Base-by-base conservation (phyloP, 352 stramenopile genomes). In the Pythium biforme region DNA sequence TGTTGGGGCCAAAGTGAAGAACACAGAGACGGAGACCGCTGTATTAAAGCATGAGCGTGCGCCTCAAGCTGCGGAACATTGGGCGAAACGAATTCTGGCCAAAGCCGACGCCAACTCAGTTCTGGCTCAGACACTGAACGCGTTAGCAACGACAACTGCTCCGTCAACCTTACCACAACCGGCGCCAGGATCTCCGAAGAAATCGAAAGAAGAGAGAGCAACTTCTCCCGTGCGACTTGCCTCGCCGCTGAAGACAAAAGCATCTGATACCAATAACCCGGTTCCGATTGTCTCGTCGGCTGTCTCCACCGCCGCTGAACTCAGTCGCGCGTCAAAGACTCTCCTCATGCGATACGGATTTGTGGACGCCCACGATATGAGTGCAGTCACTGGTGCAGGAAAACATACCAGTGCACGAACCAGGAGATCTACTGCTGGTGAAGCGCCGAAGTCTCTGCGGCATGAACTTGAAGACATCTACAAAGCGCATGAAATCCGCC, bases 281-380 rank as follows among this genome's bases (percentile, higher is more conserved):
- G 25, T 64, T 20, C 48, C 46, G 20, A 27, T 50, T 8, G 23
- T 56, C 19, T 37, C 34, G 9, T 31, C 49, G 7, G 20, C 0
- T 26, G 17, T n/a, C 2, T 25, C 63, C 1, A 58, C 69, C 41
- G 76, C 74, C 20, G 76, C 77, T 1, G 76, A 93, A 41, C 72
- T 97, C 11, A 91, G 79, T 50, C 73, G 91, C 0, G 91, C 88
- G 3, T 95, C 88, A 3, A 92, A 91, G 64, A 89, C 91, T 5
- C 64, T 94, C 8, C 70, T 97, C 11, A 87, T 79, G 57, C 83
- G 89, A 1, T 78, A 95, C 50, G 91, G 91, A 1, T 94, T 95
- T 50, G 78, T 92, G 43, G 86, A 95, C 25, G 62, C 72, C 4
- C 76, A 88, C 20, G 68, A 85, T 34, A 65, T 56, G 10, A 64